These are phyloP conservation scores for Suillus fuscotomentosus DNA, from an alignment of 768 basidiomycete species.

Conservation along the genomic window DNA sequence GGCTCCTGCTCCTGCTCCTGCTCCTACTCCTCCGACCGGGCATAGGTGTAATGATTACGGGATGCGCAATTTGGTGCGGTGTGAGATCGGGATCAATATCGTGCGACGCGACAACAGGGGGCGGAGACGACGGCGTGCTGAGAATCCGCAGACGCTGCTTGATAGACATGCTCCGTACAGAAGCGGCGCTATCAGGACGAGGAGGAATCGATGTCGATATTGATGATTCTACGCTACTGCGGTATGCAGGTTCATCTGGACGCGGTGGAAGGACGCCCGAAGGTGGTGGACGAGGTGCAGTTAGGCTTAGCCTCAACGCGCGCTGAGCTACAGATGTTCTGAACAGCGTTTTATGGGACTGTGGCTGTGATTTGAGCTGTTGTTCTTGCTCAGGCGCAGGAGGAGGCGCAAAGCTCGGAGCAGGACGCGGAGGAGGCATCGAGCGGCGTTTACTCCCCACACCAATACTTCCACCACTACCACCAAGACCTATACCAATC, in stretches of 20 bases:
- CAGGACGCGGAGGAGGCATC: constrained; percentile 73
- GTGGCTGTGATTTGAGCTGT: constrained; percentile 18
- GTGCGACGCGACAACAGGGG: constrained; percentile 10
- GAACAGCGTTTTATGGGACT: constrained; percentile 30
- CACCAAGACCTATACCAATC: neutral
- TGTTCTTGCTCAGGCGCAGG: constrained; percentile 51
- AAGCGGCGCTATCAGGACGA: constrained; percentile 25
- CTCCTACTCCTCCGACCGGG: neutral
- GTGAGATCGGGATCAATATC: neutral
- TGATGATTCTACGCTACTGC: constrained; percentile 33
- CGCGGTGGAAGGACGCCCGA: constrained; percentile 59
- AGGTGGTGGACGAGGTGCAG: constrained; percentile 65
- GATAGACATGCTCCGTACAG: constrained; percentile 39
- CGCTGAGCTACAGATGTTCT: constrained; percentile 60
- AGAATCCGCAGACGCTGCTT: constrained; percentile 67
- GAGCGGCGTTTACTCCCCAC: constrained; percentile 50
- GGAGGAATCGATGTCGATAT: constrained; percentile 38
- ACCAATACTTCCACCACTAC: constrained; percentile 6
- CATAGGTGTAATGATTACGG: neutral
- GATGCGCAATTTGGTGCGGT: constrained; percentile 11
- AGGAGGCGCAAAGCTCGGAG: constrained; percentile 68
- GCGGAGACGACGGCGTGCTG: constrained; percentile 50
- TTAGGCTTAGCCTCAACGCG: constrained; percentile 55
- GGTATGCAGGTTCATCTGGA: constrained; percentile 50
- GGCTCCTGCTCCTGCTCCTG: constrained; percentile 2